Evolutionary conservation across 495 filamentous ascomycete genomes (phyloP).

Genomic region (Trypethelium eluteriae): DNA sequence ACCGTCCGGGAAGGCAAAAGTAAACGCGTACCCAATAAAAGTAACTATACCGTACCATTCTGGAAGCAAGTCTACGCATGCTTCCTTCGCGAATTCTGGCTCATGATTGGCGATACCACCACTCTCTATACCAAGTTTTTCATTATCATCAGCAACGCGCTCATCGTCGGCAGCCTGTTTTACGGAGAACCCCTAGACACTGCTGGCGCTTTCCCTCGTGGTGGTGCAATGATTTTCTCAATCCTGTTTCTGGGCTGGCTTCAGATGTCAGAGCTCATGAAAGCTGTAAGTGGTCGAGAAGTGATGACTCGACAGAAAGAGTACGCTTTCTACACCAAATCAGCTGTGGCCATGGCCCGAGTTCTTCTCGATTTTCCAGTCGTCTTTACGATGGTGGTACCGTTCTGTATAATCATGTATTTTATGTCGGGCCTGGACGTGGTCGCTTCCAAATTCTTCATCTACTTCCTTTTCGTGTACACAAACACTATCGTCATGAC

Average conservation of each 20-base stretch:
- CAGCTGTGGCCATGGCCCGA: conserved; percentile 60
- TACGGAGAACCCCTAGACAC: conserved; percentile 57
- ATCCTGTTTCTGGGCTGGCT: conserved; percentile 71
- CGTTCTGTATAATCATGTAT: conserved; percentile 61
- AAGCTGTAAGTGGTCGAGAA: conserved; percentile 54
- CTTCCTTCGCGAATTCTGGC: conserved; percentile 67
- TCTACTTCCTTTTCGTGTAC: conserved; percentile 65
- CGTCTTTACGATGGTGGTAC: conserved; percentile 52
- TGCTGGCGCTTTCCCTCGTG: conserved; percentile 58
- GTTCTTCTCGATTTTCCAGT: conserved; percentile 63
- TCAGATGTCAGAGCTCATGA: conserved; percentile 63
- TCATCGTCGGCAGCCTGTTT: conserved; percentile 69
- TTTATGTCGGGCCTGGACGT: conserved; percentile 61
- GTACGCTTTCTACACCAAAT: conserved; percentile 74
- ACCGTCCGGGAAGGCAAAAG: conserved; percentile 62
- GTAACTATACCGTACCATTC: conserved; percentile 64
- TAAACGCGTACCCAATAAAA: conserved; percentile 60
- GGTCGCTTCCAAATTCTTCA: conserved; percentile 62
- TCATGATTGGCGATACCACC: conserved; percentile 62
- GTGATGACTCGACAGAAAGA: conserved; percentile 61
- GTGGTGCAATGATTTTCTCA: conserved; percentile 65
- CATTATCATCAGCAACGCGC: conserved; percentile 64
- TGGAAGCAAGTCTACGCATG: conserved; percentile 61
- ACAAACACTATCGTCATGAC: conserved; percentile 60
- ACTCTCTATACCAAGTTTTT: conserved; percentile 71